Conservation (phyloP, 805 yeast species). For the Starmerella geochares region DNA sequence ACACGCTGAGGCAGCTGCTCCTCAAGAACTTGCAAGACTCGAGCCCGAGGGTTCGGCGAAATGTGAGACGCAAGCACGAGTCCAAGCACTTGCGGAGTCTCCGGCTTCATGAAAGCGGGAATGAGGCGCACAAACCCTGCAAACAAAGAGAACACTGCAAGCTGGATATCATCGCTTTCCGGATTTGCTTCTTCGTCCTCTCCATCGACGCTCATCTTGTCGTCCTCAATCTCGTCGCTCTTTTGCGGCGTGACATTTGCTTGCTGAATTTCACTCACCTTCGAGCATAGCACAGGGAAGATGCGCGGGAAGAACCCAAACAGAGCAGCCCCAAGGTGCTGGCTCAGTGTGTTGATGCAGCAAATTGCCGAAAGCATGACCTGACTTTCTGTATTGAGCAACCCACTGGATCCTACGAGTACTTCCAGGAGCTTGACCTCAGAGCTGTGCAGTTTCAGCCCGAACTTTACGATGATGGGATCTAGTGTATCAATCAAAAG, state of each 20-base stretch:
- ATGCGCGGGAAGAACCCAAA: conserved; percentile 79
- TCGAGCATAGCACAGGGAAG: conserved; percentile 58
- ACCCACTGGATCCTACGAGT: conserved; percentile 44
- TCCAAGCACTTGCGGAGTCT: conserved; percentile 50
- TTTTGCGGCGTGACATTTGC: neutral
- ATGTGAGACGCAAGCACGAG: conserved; percentile 39
- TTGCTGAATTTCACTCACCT: conserved; percentile 30
- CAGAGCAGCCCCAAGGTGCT: conserved; percentile 71
- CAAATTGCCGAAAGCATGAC: conserved; percentile 62
- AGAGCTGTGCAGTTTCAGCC: conserved; percentile 34
- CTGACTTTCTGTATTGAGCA: conserved; percentile 48
- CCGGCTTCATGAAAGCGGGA: conserved; percentile 72
- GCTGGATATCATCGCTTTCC: conserved; percentile 27
- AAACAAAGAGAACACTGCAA: conserved; percentile 60
- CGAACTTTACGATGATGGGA: conserved; percentile 53
- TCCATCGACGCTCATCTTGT: conserved; percentile 20
- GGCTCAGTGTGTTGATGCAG: conserved; percentile 58
- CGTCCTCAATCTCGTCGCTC: neutral
- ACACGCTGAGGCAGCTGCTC: conserved; percentile 57
- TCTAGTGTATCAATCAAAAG: conserved; percentile 32
- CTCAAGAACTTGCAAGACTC: conserved; percentile 45
- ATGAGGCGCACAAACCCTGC: conserved; percentile 70
- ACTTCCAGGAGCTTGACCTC: conserved; percentile 43
- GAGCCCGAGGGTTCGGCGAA: conserved; percentile 45
- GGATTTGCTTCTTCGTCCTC: conserved; percentile 27